These are phyloP conservation scores for Cyclostephanos invisitatus DNA, from an alignment of 108 stramenopile genomes.

Conservation along the genomic window DNA sequence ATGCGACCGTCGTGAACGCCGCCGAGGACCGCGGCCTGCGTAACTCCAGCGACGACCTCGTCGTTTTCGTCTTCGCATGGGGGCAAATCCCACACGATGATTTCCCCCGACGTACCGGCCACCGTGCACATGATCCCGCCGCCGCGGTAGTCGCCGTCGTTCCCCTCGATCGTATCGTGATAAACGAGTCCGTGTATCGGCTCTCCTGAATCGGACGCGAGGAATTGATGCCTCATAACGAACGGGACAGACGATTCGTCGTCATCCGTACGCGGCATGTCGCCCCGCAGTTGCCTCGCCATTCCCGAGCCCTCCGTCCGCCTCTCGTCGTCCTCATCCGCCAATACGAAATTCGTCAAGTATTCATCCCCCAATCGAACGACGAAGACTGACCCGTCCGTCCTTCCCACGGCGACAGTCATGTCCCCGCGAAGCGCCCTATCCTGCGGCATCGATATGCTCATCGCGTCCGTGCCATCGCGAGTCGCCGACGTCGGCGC, in stretches of 20 bases:
- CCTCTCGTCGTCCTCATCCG: neutral
- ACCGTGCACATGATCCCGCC: constrained; percentile 41
- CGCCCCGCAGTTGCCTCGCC: neutral
- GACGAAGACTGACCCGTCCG: constrained; percentile 64
- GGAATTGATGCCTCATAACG: constrained; percentile 42
- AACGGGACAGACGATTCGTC: constrained; percentile 30
- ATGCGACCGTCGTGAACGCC: constrained; percentile 49
- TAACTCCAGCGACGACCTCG: neutral
- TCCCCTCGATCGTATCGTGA: constrained; percentile 32
- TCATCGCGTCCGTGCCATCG: neutral
- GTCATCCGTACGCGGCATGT: neutral
- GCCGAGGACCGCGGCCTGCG: constrained; percentile 14
- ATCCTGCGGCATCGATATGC: constrained; percentile 28
- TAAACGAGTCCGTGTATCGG: constrained; percentile 31
- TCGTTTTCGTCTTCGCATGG: neutral
- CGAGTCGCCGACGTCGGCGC: constrained; percentile 21
- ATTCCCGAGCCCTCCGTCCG: constrained; percentile 1
- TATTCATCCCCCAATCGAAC: constrained; percentile 57
- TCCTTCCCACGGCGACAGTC: constrained; percentile 55
- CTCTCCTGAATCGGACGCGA: constrained; percentile 40
- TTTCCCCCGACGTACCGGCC: constrained; percentile 31
- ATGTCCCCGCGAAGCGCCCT: constrained; percentile 18
- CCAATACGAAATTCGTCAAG: constrained; percentile 48
- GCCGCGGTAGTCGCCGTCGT: constrained; percentile 4
- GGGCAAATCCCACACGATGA: constrained; percentile 39